Evolutionary conservation across 495 filamentous ascomycete species (phyloP).

Genomic region (Xylaria palmicola): DNA sequence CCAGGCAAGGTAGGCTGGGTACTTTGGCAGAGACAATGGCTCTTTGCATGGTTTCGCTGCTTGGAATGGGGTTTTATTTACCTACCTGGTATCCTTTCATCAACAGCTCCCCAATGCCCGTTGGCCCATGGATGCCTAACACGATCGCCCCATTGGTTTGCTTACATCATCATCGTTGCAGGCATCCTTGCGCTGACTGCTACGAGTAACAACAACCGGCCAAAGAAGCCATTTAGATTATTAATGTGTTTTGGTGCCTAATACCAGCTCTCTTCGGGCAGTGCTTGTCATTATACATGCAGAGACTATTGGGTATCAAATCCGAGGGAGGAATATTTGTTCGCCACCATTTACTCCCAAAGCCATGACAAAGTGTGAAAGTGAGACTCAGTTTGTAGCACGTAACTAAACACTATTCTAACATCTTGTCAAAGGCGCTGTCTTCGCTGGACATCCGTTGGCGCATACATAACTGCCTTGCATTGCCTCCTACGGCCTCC

Average conservation of each 20-base stretch:
- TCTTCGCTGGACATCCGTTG: background rate
- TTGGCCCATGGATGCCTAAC: conserved; percentile 11
- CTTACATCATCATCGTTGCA: background rate
- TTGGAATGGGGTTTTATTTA: conserved; percentile 7
- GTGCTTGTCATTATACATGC: background rate
- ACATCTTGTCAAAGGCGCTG: background rate
- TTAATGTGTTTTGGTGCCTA: conserved; percentile 15
- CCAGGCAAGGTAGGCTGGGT: background rate
- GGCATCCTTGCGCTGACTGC: background rate
- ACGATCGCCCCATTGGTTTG: background rate
- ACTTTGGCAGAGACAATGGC: too few species aligned
- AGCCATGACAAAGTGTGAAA: background rate
- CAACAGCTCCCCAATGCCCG: background rate
- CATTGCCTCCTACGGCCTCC: background rate
- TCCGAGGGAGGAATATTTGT: background rate
- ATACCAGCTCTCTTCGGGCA: background rate
- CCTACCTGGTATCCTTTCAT: too few species aligned
- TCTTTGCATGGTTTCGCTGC: conserved; percentile 1
- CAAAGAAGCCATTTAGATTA: background rate
- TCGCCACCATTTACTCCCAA: background rate
- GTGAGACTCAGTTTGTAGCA: background rate
- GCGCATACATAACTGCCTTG: background rate
- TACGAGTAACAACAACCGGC: too few species aligned
- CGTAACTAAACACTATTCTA: background rate
- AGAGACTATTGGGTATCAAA: conserved; percentile 7